phyloP scores from a whole-genome alignment of 1,284 basidiomycete genomes.

The Cryptococcus hybrid region DNA sequence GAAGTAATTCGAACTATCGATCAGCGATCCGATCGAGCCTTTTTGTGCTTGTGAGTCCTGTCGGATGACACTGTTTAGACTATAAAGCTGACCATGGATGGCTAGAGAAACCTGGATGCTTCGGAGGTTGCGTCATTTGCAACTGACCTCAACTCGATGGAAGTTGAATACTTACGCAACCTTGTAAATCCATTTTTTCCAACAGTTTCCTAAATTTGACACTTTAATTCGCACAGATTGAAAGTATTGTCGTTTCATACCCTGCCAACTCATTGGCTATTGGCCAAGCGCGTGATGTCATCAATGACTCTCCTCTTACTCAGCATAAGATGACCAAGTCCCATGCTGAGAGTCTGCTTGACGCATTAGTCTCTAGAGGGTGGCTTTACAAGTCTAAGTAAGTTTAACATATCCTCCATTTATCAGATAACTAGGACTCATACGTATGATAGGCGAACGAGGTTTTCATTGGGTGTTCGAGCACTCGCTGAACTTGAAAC shows the following conservation, averaged over 20 bases:
- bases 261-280: conserved; percentile 44
- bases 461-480: conserved; percentile 41
- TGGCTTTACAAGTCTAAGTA: conserved; percentile 44
- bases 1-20: conserved; percentile 27
- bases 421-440: background rate
- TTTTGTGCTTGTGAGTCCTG: conserved; percentile 30
- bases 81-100: background rate
- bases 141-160: conserved; percentile 39
- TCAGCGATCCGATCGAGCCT: conserved; percentile 29
- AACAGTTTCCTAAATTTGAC: background rate
- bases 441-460: conserved; percentile 28
- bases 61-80: background rate
- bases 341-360: conserved; percentile 32
- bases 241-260: conserved; percentile 39
- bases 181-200: conserved; percentile 5
- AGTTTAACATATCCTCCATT: conserved; percentile 2
- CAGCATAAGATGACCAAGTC: conserved; percentile 20
- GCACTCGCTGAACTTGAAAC: conserved; percentile 39
- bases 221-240: conserved; percentile 13
- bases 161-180: conserved; percentile 41
- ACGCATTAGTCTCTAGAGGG: conserved; percentile 35
- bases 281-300: conserved; percentile 25
- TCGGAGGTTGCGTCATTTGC: conserved; percentile 31
- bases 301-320: conserved; percentile 10
- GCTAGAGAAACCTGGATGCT: conserved; percentile 34